A percentile compares a stretch with the other conserved stretches of the same genome.
Evolutionary conservation across 2,329 filamentous ascomycete genomes (phyloP).

Genomic region (Fusarium miscanthi): DNA sequence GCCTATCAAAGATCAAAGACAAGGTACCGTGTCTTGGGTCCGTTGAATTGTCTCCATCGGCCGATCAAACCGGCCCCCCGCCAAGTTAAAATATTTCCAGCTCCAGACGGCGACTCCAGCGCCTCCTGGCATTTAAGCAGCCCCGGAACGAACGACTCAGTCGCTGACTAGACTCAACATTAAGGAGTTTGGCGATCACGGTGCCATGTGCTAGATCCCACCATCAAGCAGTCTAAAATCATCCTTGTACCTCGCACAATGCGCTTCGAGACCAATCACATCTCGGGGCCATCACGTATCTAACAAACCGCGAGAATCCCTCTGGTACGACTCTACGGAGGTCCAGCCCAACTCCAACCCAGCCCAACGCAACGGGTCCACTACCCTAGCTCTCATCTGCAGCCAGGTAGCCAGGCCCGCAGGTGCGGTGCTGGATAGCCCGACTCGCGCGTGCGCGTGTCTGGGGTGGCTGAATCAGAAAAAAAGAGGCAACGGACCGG

Average conservation of each 20-base stretch:
- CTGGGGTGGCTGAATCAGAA: slow-evolving; percentile 42
- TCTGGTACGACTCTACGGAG: slow-evolving; percentile 6
- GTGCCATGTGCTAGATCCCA: slow-evolving; percentile 1
- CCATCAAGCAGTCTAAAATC: background rate
- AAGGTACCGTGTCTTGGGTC: background rate
- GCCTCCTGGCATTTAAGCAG: slow-evolving; percentile 6
- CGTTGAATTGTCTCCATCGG: slow-evolving; percentile 30
- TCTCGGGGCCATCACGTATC: slow-evolving; percentile 1
- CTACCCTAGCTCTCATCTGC: slow-evolving; percentile 30
- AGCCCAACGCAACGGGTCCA: slow-evolving; percentile 34
- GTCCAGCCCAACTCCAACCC: slow-evolving; percentile 25
- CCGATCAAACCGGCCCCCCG: slow-evolving; percentile 42
- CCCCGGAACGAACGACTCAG: slow-evolving; percentile 17
- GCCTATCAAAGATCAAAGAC: slow-evolving; percentile 2
- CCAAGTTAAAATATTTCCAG: slow-evolving; percentile 29
- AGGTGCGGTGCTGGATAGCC: slow-evolving; percentile 32
- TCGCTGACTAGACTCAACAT: background rate
- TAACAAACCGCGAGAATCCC: slow-evolving; percentile 16
- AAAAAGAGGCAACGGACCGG: slow-evolving; percentile 26
- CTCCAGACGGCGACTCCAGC: slow-evolving; percentile 30
- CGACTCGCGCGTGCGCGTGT: slow-evolving; percentile 35
- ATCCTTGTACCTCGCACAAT: slow-evolving; percentile 5
- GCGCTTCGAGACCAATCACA: slow-evolving; percentile 21
- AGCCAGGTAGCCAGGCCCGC: slow-evolving; percentile 24
- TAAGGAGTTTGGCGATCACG: slow-evolving; percentile 6